phyloP scores from a whole-genome alignment of 768 basidiomycete species.

The Dioszegia aurantiaca region DNA sequence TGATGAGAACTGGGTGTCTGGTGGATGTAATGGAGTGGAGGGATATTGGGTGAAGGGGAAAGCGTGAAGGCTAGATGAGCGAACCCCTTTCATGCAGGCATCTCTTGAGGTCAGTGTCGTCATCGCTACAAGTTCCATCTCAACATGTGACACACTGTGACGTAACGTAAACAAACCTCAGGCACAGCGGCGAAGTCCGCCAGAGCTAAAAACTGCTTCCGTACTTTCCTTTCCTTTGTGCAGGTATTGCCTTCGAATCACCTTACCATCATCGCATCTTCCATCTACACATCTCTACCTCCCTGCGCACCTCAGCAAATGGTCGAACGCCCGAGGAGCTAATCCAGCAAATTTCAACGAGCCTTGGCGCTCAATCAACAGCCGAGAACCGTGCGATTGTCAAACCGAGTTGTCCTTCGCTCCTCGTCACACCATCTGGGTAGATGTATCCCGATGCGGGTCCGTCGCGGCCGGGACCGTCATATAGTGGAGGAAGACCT shows the following conservation, averaged over 20 bases:
- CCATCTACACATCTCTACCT: neutral
- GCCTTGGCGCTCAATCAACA: neutral
- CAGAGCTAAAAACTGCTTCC: conserved; percentile 1
- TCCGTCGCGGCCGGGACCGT: conserved; percentile 17
- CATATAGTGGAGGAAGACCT: neutral
- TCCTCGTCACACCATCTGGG: neutral
- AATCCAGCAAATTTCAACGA: neutral
- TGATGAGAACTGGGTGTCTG: conserved; percentile 9
- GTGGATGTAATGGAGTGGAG: neutral
- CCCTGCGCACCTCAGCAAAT: neutral
- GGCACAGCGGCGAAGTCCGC: neutral
- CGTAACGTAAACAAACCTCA: conserved; percentile 12
- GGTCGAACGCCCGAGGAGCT: neutral
- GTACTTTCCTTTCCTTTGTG: neutral
- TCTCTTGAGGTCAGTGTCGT: too few relatives aligned
- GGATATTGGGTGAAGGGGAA: too few relatives aligned
- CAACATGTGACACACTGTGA: too few relatives aligned
- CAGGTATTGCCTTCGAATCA: neutral
- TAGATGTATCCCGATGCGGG: conserved; percentile 26
- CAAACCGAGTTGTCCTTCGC: neutral
- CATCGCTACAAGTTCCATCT: too few relatives aligned
- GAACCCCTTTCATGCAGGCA: too few relatives aligned
- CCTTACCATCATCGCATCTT: neutral
- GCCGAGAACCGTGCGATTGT: neutral
- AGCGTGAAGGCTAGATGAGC: too few relatives aligned